Percentiles rank a stretch among this genome's conserved stretches.
Conservation (phyloP, 192 early-diverging fungal species). For the Podila horticola region DNA sequence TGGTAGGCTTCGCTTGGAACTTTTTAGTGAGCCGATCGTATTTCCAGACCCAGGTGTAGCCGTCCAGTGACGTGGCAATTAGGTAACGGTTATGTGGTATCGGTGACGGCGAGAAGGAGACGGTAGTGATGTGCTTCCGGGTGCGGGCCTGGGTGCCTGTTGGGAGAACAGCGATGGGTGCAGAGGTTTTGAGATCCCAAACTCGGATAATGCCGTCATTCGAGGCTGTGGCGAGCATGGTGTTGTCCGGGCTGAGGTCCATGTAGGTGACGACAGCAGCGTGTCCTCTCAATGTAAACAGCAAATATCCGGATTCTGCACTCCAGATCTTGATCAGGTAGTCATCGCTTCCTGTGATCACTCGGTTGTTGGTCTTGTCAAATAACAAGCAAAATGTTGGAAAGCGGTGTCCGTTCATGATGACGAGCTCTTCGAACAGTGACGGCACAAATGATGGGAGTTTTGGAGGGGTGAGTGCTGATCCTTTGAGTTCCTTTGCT, state of each 20-base stretch:
- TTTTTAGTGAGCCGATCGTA: slow-evolving; percentile 70
- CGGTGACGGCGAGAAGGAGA: slow-evolving; percentile 84
- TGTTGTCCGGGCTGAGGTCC: slow-evolving; percentile 81
- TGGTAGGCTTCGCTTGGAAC: slow-evolving; percentile 64
- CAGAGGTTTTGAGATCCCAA: slow-evolving; percentile 79
- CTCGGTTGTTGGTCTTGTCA: slow-evolving; percentile 75
- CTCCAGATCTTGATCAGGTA: slow-evolving; percentile 89
- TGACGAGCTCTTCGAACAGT: slow-evolving; percentile 61
- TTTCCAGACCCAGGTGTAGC: slow-evolving; percentile 76
- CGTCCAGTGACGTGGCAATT: slow-evolving; percentile 77
- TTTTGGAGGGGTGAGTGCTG: slow-evolving; percentile 4
- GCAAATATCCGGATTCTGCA: slow-evolving; percentile 77
- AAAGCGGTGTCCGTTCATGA: slow-evolving; percentile 78
- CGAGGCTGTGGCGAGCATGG: slow-evolving; percentile 80
- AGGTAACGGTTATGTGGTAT: slow-evolving; percentile 72
- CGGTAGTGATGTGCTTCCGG: slow-evolving; percentile 50
- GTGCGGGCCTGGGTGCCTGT: slow-evolving; percentile 40
- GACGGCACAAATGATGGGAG: slow-evolving; percentile 23
- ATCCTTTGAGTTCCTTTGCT: slow-evolving; percentile 22
- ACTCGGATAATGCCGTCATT: slow-evolving; percentile 80
- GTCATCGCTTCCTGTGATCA: slow-evolving; percentile 91
- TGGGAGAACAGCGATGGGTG: slow-evolving; percentile 72
- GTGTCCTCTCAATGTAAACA: slow-evolving; percentile 88
- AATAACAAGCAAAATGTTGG: slow-evolving; percentile 82
- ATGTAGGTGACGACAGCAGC: slow-evolving; percentile 79